phyloP scores from a whole-genome alignment of 108 stramenopile species.

The Craspedostauros australis region DNA sequence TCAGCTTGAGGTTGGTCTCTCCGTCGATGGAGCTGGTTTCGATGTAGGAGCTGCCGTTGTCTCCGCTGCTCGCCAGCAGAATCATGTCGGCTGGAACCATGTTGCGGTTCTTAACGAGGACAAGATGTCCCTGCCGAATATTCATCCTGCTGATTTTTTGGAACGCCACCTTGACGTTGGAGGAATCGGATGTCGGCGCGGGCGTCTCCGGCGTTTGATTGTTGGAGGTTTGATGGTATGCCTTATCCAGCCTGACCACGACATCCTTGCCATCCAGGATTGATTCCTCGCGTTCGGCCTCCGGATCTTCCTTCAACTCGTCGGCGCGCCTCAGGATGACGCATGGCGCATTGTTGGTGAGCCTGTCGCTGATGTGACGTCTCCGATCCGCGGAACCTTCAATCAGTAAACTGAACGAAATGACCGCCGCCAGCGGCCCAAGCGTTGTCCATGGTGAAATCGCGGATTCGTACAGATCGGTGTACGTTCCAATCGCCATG shows the following conservation, averaged over 20 bases:
- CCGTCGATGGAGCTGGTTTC: conserved; percentile 97
- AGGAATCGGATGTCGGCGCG: background rate
- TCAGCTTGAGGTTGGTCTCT: conserved; percentile 95
- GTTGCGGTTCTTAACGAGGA: conserved; percentile 87
- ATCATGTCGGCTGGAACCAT: conserved; percentile 93
- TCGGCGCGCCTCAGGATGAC: conserved; percentile 48
- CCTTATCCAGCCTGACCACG: conserved; percentile 32
- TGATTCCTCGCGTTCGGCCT: conserved; percentile 23
- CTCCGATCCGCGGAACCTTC: conserved; percentile 88
- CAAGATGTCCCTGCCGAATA: conserved; percentile 84
- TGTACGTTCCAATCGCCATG: conserved; percentile 89
- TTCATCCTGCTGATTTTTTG: conserved; percentile 63
- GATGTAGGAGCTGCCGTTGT: conserved; percentile 84
- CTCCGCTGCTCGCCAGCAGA: conserved; percentile 76
- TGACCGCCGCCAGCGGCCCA: conserved; percentile 83
- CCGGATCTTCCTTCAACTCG: conserved; percentile 39
- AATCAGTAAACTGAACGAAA: conserved; percentile 81
- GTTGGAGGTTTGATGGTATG: conserved; percentile 4
- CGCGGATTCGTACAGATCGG: conserved; percentile 71
- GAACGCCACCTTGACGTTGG: conserved; percentile 45
- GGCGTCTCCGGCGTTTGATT: conserved; percentile 6
- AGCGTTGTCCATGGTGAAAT: conserved; percentile 92
- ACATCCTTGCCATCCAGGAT: conserved; percentile 40
- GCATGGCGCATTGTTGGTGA: conserved; percentile 72
- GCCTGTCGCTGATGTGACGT: conserved; percentile 78